Percentiles rank a stretch among this genome's conserved stretches.
Evolutionary conservation across 352 stramenopile species (phyloP).

Genomic region (Phytophthora pluvialis): DNA sequence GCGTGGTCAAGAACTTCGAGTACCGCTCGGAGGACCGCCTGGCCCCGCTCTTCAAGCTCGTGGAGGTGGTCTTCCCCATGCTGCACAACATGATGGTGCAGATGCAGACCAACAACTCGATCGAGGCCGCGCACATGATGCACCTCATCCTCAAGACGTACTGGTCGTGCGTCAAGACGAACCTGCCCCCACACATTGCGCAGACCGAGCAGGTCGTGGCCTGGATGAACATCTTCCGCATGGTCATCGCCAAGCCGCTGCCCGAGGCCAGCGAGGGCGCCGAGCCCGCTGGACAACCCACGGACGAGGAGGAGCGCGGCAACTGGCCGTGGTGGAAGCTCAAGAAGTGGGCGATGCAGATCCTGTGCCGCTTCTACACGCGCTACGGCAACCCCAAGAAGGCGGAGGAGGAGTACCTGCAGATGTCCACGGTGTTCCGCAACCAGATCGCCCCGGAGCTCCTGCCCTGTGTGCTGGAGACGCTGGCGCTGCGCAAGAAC

Average conservation of each 20-base stretch:
- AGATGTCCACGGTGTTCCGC: slow-evolving; percentile 95
- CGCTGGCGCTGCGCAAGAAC: slow-evolving; percentile 92
- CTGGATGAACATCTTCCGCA: slow-evolving; percentile 93
- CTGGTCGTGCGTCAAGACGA: slow-evolving; percentile 97
- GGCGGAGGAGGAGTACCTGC: slow-evolving; percentile 87
- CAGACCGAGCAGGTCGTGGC: slow-evolving; percentile 89
- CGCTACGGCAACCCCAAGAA: slow-evolving; percentile 97
- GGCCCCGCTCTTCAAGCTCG: slow-evolving; percentile 92
- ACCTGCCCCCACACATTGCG: slow-evolving; percentile 86
- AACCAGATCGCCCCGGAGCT: slow-evolving; percentile 92
- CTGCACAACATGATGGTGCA: slow-evolving; percentile 92
- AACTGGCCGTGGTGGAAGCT: slow-evolving; percentile 98
- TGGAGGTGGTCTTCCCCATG: slow-evolving; percentile 93
- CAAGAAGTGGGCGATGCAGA: slow-evolving; percentile 98
- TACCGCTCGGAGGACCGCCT: slow-evolving; percentile 95
- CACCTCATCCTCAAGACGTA: slow-evolving; percentile 98
- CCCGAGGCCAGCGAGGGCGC: slow-evolving; percentile 85
- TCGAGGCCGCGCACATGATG: slow-evolving; percentile 95
- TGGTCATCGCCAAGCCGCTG: slow-evolving; percentile 91
- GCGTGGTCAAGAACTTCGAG: slow-evolving; percentile 98
- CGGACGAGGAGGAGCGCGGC: slow-evolving; percentile 91
- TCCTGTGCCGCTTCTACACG: slow-evolving; percentile 97
- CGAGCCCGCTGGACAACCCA: slow-evolving; percentile 90
- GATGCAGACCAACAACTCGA: slow-evolving; percentile 78
- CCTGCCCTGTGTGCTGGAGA: slow-evolving; percentile 87